Conservation (phyloP, 768 basidiomycete species). For the Clitopilus passeckerianus region DNA sequence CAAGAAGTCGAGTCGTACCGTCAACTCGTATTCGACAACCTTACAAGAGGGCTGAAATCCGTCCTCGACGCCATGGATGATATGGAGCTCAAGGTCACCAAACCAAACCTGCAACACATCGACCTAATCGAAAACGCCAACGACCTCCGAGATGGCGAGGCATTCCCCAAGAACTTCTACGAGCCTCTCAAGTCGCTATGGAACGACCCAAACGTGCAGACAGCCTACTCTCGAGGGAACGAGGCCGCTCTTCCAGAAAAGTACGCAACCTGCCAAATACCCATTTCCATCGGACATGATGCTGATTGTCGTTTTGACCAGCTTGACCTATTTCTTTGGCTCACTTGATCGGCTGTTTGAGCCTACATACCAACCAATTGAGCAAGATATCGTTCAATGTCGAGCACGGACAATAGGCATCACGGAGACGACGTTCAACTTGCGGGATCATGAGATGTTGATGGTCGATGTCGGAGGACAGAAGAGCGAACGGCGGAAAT, state of each 20-base stretch:
- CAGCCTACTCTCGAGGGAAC: constrained; percentile 78
- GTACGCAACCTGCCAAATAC: constrained; percentile 31
- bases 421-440: constrained; percentile 79
- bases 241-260: constrained; percentile 92
- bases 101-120: constrained; percentile 53
- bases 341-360: constrained; percentile 78
- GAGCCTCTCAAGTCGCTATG: constrained; percentile 70
- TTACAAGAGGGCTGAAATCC: constrained; percentile 79
- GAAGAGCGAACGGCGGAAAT: constrained; percentile 89
- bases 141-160: constrained; percentile 75
- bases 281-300: constrained; percentile 3
- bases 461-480: constrained; percentile 96
- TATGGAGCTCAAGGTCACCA: constrained; percentile 71
- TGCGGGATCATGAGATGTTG: constrained; percentile 78
- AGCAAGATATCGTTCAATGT: constrained; percentile 86
- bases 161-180: constrained; percentile 67
- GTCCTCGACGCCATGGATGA: constrained; percentile 88
- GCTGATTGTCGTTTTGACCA: constrained; percentile 19
- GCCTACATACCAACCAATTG: constrained; percentile 64
- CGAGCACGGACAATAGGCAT: constrained; percentile 89
- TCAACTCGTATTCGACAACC: constrained; percentile 89
- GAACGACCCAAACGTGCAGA: constrained; percentile 70
- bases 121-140: constrained; percentile 60
- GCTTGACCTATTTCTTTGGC: constrained; percentile 72
- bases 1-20: constrained; percentile 87